Conservation (phyloP, 805 yeast genomes). For the Wickerhamiella cacticola region DNA sequence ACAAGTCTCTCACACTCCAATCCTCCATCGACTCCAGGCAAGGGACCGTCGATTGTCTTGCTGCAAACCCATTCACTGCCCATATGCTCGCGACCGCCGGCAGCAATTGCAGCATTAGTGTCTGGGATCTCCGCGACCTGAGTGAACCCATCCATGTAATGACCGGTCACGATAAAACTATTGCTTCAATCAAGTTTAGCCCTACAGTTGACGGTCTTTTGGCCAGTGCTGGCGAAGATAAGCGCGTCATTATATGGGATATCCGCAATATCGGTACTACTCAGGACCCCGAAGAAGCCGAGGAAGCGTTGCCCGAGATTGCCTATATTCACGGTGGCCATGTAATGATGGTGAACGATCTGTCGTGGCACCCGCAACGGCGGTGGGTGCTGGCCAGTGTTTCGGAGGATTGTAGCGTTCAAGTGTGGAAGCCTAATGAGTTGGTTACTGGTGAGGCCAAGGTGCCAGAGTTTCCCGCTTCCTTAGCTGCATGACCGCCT, state of each 20-base stretch:
- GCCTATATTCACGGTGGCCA: slow-evolving; percentile 83
- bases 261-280: slow-evolving; percentile 68
- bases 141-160: slow-evolving; percentile 47
- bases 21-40: slow-evolving; percentile 35
- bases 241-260: slow-evolving; percentile 75
- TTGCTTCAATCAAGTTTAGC: slow-evolving; percentile 65
- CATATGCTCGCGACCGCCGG: slow-evolving; percentile 62
- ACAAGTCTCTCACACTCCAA: slow-evolving; percentile 43
- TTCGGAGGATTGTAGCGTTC: slow-evolving; percentile 60
- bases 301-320: slow-evolving; percentile 81
- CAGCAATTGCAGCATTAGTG: slow-evolving; percentile 51
- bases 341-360: slow-evolving; percentile 45
- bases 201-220: slow-evolving; percentile 66
- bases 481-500: neutral
- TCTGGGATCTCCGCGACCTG: slow-evolving; percentile 62
- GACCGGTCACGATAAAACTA: slow-evolving; percentile 60
- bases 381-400: slow-evolving; percentile 47
- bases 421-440: slow-evolving; percentile 58
- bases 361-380: slow-evolving; percentile 50
- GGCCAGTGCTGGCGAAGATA: slow-evolving; percentile 53
- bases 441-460: slow-evolving; percentile 17
- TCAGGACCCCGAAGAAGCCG: slow-evolving; percentile 76
- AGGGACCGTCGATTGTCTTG: slow-evolving; percentile 54
- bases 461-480: slow-evolving; percentile 9
- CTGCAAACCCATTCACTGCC: slow-evolving; percentile 45